Evolutionary conservation across 306 rosid genomes (phyloP).

Genomic region (Cucurbita maxima): DNA sequence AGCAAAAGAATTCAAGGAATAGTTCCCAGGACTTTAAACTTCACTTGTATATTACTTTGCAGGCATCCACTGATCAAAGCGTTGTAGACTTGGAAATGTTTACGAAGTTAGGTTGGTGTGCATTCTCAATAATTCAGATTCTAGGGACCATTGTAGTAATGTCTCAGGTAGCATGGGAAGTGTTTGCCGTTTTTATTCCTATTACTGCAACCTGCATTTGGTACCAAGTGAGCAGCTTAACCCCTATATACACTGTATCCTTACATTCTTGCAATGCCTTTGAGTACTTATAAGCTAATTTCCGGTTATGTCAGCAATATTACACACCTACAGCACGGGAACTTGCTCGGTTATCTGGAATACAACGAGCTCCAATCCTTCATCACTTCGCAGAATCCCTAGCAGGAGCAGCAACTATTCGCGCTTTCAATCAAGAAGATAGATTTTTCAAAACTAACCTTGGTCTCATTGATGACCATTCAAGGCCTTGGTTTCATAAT

Average conservation of each 20-base stretch:
- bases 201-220: slow-evolving; percentile 75
- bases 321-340: slow-evolving; percentile 92
- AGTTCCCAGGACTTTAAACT: slow-evolving; percentile 1
- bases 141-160: slow-evolving; percentile 82
- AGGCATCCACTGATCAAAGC: slow-evolving; percentile 94
- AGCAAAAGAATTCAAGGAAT: neutral
- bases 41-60: slow-evolving; percentile 16
- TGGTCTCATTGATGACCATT: slow-evolving; percentile 47
- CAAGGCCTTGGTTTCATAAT: slow-evolving; percentile 96
- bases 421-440: slow-evolving; percentile 74
- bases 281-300: neutral
- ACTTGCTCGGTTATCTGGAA: slow-evolving; percentile 76
- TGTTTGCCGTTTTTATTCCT: slow-evolving; percentile 77
- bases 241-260: neutral
- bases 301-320: slow-evolving; percentile 42
- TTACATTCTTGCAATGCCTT: neutral
- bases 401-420: slow-evolving; percentile 75
- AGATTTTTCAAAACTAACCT: slow-evolving; percentile 60
- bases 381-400: slow-evolving; percentile 89
- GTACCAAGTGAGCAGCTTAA: slow-evolving; percentile 61
- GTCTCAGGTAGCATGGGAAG: slow-evolving; percentile 98
- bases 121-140: slow-evolving; percentile 74
- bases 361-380: slow-evolving; percentile 73
- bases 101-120: slow-evolving; percentile 75
- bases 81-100: slow-evolving; percentile 86